A percentile compares a stretch with the other conserved stretches of the same genome.
These are phyloP conservation scores for Globisporangium recalcitrans DNA, from an alignment of 352 stramenopile genomes.

Conservation along the genomic window DNA sequence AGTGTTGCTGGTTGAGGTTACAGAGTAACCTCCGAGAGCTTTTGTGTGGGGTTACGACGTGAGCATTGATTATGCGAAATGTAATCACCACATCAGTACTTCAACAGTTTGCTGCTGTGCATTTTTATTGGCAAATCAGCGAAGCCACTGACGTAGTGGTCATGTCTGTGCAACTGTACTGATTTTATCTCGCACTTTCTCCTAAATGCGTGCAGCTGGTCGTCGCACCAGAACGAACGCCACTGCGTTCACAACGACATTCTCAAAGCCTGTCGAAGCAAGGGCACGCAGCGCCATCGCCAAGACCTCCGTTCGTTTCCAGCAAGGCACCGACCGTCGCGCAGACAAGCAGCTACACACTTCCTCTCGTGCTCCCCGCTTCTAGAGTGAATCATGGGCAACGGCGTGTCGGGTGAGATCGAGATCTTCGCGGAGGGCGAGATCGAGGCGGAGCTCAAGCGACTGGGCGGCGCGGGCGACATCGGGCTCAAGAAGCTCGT, in stretches of 20 bases:
- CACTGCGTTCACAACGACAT: neutral
- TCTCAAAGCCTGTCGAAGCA: neutral
- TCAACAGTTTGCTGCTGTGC: too few species aligned
- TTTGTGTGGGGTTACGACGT: neutral
- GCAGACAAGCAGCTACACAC: neutral
- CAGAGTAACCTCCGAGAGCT: neutral
- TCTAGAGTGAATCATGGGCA: conserved; percentile 47
- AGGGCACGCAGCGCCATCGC: too few species aligned
- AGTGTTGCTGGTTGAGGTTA: neutral
- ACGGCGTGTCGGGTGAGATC: conserved; percentile 67
- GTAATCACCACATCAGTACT: neutral
- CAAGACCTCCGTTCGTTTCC: neutral
- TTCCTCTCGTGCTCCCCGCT: too few species aligned
- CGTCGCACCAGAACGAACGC: neutral
- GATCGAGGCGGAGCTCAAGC: conserved; percentile 66
- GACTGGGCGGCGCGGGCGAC: conserved; percentile 53
- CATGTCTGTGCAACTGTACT: neutral
- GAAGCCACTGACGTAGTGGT: neutral
- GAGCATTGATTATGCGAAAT: neutral
- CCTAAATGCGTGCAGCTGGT: neutral
- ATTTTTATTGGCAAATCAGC: too few species aligned
- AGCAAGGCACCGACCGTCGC: neutral
- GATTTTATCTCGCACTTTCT: neutral
- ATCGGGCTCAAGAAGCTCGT: conserved; percentile 72
- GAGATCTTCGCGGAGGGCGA: conserved; percentile 81